Percentiles rank a stretch among this genome's conserved stretches.
Conservation (phyloP, 1,284 basidiomycete genomes). For the Sporisorium exsertum region DNA sequence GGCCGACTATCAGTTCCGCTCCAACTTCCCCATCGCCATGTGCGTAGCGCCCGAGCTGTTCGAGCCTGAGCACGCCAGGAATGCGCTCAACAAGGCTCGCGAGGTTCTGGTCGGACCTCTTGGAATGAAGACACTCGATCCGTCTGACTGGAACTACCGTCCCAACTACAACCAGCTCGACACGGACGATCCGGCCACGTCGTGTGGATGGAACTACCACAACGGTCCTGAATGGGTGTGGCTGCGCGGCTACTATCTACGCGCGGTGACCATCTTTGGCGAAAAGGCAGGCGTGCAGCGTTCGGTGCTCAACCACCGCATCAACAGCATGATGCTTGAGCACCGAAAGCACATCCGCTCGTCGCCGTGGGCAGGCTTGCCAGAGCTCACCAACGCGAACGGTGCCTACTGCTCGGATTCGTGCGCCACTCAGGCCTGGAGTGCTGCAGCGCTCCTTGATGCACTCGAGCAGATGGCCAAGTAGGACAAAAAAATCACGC, state of each 20-base stretch:
- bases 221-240: slow-evolving; percentile 91
- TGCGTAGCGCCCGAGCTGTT: slow-evolving; percentile 96
- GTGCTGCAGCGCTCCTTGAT: slow-evolving; percentile 60
- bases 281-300: slow-evolving; percentile 35
- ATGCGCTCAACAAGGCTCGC: slow-evolving; percentile 69
- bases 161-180: slow-evolving; percentile 63
- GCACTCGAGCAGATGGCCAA: slow-evolving; percentile 55
- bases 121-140: slow-evolving; percentile 64
- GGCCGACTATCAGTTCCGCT: slow-evolving; percentile 88
- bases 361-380: slow-evolving; percentile 61
- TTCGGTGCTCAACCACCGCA: slow-evolving; percentile 48
- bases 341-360: slow-evolving; percentile 54
- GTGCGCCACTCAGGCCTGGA: slow-evolving; percentile 65
- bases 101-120: slow-evolving; percentile 55
- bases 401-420: slow-evolving; percentile 59
- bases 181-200: slow-evolving; percentile 47
- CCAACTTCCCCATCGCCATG: slow-evolving; percentile 94
- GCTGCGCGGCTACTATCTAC: slow-evolving; percentile 93
- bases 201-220: slow-evolving; percentile 63
- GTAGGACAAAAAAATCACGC: slow-evolving; percentile 6
- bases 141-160: slow-evolving; percentile 62
- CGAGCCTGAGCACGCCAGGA: slow-evolving; percentile 81
- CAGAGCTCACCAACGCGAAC: slow-evolving; percentile 62
- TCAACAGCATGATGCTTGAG: slow-evolving; percentile 52
- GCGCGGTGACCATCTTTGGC: slow-evolving; percentile 77